Base-by-base conservation (phyloP, 2,329 filamentous ascomycete species). In the Atkinsonella hypoxylon region DNA sequence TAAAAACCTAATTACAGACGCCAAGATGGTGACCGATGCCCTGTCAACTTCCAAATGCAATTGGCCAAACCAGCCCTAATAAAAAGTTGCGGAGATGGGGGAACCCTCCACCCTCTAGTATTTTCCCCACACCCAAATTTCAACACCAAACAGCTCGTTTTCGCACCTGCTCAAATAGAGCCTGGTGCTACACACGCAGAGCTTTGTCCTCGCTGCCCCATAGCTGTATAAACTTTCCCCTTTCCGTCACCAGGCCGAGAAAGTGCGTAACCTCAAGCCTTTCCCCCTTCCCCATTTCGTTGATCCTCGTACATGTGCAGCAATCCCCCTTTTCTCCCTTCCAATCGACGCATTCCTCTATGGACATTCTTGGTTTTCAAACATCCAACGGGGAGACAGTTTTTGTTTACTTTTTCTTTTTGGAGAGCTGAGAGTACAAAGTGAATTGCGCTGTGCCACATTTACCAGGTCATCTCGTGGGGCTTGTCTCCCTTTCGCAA, bases 401-500 rank as follows among this genome's bases (percentile, higher is more conserved):
- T 26, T 26, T 26, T 26, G 26, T 26, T 4, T 26, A 26, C 26
- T 26, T 4, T 26, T 3, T 26, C 6, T 26, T 26, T 3, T 26
- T 26, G 26, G 6, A 5, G 26, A 26, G 40, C 20, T 12, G 40
- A 26, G 40, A 20, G 22, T 30, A 38, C 9, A 30, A 39, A 36
- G 26, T 12, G 41, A 26, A 13, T 22, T 46, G 31, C 13, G 17
- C 22, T 30, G 32, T 31, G 26, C 32, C 57, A 55, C 32, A 57
- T 82, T 77, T 96, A 98, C 83, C 91, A 98, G 78, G 88, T 87
- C 93, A 98, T 97, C 84, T 95, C 88, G 79, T 98, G 93, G 77
- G 93, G 93, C 85, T 91, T 90, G 82, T 98, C 91, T 70, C 93
- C 93, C 81, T 90, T 96, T 78, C 91, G 87, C 76, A 98, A 85